Percentiles rank a stretch among this genome's conserved stretches.
These are phyloP conservation scores for Malassezia vespertilionis DNA, from an alignment of 1,284 basidiomycete genomes.

Conservation along the genomic window DNA sequence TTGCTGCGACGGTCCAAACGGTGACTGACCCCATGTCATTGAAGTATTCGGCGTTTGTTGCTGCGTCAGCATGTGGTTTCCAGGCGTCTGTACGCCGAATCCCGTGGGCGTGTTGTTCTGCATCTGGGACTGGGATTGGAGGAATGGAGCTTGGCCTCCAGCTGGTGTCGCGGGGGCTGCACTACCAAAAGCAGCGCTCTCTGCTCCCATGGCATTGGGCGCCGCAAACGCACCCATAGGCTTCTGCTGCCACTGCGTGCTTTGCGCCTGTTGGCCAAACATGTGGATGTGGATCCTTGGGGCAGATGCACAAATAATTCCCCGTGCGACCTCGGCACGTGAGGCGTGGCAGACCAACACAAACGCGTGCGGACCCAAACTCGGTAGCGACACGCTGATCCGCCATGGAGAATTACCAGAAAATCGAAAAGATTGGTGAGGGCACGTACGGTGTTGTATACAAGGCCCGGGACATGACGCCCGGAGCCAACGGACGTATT, in stretches of 20 bases:
- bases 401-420: constrained; percentile 51
- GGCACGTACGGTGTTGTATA: constrained; percentile 97
- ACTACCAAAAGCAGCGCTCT: constrained; percentile 1
- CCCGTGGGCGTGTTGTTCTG: background rate
- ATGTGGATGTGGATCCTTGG: constrained; percentile 3
- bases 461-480: constrained; percentile 50
- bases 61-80: no score
- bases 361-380: background rate
- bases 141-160: background rate
- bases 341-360: constrained; percentile 10
- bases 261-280: constrained; percentile 12
- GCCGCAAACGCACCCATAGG: background rate
- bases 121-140: background rate
- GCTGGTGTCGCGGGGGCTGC: constrained; percentile 3
- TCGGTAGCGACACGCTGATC: background rate
- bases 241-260: constrained; percentile 12
- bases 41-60: background rate
- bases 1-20: background rate
- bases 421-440: constrained; percentile 64
- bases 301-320: background rate
- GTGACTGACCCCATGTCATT: background rate
- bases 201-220: no score
- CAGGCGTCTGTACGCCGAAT: no score
- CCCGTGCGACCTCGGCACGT: background rate
- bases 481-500: constrained; percentile 57